Evolutionary conservation across 495 filamentous ascomycete genomes (phyloP).

Genomic region (Hapsidospora chrysogenum): DNA sequence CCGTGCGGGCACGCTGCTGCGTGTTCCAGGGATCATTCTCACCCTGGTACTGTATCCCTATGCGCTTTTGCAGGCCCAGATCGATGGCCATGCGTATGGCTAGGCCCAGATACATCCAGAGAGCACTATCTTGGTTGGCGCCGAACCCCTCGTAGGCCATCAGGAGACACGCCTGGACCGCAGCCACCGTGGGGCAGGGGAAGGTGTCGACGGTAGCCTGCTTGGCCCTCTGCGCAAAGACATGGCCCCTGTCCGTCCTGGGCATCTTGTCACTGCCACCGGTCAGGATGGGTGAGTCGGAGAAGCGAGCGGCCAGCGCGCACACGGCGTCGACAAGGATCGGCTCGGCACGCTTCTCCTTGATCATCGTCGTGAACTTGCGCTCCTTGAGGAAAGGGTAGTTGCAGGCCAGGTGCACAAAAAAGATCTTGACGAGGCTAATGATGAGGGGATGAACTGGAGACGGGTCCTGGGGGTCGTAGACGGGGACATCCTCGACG

Average conservation of each 20-base stretch:
- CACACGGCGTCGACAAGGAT: slow-evolving; percentile 81
- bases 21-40: slow-evolving; percentile 32
- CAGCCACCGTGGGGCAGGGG: slow-evolving; percentile 60
- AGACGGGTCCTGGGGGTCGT: slow-evolving; percentile 50
- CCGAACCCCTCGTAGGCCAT: slow-evolving; percentile 80
- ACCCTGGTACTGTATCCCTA: slow-evolving; percentile 56
- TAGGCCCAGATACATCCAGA: slow-evolving; percentile 82
- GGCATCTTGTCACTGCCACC: slow-evolving; percentile 34
- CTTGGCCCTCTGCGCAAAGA: slow-evolving; percentile 66
- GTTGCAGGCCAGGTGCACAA: slow-evolving; percentile 59
- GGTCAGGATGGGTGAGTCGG: slow-evolving; percentile 44
- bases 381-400: slow-evolving; percentile 64
- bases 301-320: slow-evolving; percentile 66
- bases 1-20: slow-evolving; percentile 17
- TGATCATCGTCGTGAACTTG: slow-evolving; percentile 49
- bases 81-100: slow-evolving; percentile 79
- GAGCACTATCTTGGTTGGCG: slow-evolving; percentile 65
- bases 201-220: slow-evolving; percentile 57
- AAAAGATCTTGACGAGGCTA: slow-evolving; percentile 61
- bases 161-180: slow-evolving; percentile 62
- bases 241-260: slow-evolving; percentile 47
- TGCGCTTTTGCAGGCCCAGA: slow-evolving; percentile 61
- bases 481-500: slow-evolving; percentile 57
- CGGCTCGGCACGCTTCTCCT: slow-evolving; percentile 62
- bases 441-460: slow-evolving; percentile 56